These are phyloP conservation scores for Gamsiella multidivaricata DNA, from an alignment of 192 early-diverging fungal genomes.

Conservation along the genomic window DNA sequence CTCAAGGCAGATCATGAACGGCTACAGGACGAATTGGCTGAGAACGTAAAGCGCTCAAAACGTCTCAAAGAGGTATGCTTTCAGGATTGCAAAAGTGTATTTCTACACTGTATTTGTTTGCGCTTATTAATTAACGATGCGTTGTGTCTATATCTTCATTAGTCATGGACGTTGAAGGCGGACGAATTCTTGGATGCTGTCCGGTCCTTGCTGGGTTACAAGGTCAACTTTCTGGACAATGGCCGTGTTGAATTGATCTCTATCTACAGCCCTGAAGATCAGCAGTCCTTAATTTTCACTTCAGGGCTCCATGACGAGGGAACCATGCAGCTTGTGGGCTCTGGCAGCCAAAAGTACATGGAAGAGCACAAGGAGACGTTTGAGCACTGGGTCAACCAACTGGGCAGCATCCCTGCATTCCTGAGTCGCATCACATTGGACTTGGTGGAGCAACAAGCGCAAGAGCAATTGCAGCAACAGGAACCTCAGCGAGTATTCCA, in stretches of 20 bases:
- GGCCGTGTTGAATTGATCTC: constrained; percentile 82
- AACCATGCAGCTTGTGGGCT: constrained; percentile 75
- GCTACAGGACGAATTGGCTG: constrained; percentile 64
- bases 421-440: constrained; percentile 79
- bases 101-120: too few species aligned
- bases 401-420: constrained; percentile 84
- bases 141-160: background rate
- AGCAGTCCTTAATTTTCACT: constrained; percentile 80
- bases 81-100: too few species aligned
- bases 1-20: constrained; percentile 67
- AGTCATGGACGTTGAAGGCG: constrained; percentile 74
- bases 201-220: constrained; percentile 76
- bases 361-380: constrained; percentile 66
- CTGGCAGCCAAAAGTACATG: constrained; percentile 70
- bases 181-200: constrained; percentile 82
- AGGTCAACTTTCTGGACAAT: constrained; percentile 73
- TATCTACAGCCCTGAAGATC: constrained; percentile 66
- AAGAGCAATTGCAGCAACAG: constrained; percentile 3
- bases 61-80: constrained; percentile 73
- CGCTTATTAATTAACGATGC: too few species aligned
- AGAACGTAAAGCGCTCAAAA: constrained; percentile 73
- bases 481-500: constrained; percentile 7
- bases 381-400: constrained; percentile 74
- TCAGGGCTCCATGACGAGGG: constrained; percentile 74
- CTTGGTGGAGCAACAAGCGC: constrained; percentile 65